These are phyloP conservation scores for Austroboletus festivus DNA, from an alignment of 768 basidiomycete genomes.

Conservation along the genomic window DNA sequence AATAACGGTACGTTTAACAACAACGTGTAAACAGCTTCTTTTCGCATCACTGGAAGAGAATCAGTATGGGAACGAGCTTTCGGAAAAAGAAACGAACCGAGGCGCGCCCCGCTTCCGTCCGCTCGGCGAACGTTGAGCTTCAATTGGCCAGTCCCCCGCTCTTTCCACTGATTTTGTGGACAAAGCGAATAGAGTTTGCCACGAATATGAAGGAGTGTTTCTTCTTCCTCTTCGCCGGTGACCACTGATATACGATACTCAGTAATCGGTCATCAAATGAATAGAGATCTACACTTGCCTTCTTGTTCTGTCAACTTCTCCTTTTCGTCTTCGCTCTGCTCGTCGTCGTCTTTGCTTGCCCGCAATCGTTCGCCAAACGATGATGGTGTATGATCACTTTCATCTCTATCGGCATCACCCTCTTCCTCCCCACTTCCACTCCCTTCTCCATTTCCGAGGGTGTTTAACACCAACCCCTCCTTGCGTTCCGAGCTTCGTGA, in stretches of 20 bases:
- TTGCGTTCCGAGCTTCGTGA: conserved; percentile 46
- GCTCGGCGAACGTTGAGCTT: conserved; percentile 63
- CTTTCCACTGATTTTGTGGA: conserved; percentile 65
- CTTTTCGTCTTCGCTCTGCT: conserved; percentile 41
- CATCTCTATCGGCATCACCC: conserved; percentile 35
- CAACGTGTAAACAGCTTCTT: conserved; percentile 76
- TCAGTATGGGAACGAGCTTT: conserved; percentile 3
- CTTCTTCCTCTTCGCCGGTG: conserved; percentile 83
- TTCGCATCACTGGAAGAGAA: conserved; percentile 66
- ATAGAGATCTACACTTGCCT: conserved; percentile 37
- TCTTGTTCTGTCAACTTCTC: conserved; percentile 62
- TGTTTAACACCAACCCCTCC: conserved; percentile 20
- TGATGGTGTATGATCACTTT: conserved; percentile 32
- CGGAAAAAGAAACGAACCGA: conserved; percentile 42
- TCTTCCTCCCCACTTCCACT: conserved; percentile 42
- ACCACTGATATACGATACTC: conserved; percentile 40
- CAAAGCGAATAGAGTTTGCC: conserved; percentile 70
- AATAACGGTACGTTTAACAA: conserved; percentile 75
- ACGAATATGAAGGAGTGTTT: conserved; percentile 71
- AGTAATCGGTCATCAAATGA: not conserved
- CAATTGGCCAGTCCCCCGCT: conserved; percentile 69
- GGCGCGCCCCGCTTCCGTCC: conserved; percentile 67
- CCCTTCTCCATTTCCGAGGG: conserved; percentile 37
- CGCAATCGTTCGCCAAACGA: conserved; percentile 66
- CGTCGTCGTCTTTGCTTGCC: conserved; percentile 57